Base-by-base conservation (phyloP, 768 basidiomycete species). In the Lentinula boryana region DNA sequence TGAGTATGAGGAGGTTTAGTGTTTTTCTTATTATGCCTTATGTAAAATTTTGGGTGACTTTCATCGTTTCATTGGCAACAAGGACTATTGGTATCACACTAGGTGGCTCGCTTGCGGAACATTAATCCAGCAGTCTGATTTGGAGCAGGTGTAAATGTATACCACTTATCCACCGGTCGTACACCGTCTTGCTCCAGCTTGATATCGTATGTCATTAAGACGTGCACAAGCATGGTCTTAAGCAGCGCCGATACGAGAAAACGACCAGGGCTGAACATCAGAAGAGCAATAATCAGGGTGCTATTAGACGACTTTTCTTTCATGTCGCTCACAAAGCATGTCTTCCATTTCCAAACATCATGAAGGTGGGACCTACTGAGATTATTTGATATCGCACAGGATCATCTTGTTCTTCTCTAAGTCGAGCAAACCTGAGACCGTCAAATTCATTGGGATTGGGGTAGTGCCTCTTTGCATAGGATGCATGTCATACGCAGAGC, bases 101-200 rank as follows among this genome's bases (percentile, higher is more conserved):
- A 56, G n/a, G 6, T 43, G 23, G 56, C 56, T 58, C 56, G 38
- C 33, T 48, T 58, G 9, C 56, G 21, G 43, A 58, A 58, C 56
- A 58, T 46, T 15, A 58, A 27, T 13, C 43, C 41, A 44, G 56
- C 56, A 43, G 38, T 46, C 43, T 58, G 36, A 21, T 58, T 58
- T 35, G 56, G 56, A 58, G 41, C 43, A 31, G 38, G 43, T 15
- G 43, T 23, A 31, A 58, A 43, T 23, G 41, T 46, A 58, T 44
- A 63, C 73, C 73, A 74, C 52, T 68, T 53, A 53, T 74, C 73
- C 32, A 68, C 65, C 7, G 78, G 77, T 18, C 72, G 68, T 36
- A 69, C 67, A 21, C 50, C 50, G 48, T 73, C 73, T 40, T 74
- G 70, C 53, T 74, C 70, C 36, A 75, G 61, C 54, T 68, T 70